phyloP scores from a whole-genome alignment of 495 filamentous ascomycete species.

The Penicilliopsis zonata region DNA sequence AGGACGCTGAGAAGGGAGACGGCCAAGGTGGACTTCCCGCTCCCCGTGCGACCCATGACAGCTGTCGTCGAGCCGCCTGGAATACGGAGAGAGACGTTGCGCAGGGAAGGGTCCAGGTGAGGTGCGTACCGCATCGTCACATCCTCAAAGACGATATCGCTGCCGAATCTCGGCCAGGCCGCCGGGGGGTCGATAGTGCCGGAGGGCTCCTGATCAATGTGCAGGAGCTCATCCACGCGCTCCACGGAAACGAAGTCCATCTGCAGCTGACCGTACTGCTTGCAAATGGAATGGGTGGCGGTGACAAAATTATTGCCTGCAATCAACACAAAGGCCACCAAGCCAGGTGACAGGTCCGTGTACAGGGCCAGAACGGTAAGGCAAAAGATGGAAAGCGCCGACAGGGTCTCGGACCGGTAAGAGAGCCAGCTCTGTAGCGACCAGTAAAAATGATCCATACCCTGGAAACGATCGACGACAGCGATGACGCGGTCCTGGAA shows the following conservation, averaged over 20 bases:
- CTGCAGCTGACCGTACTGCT: constrained; percentile 66
- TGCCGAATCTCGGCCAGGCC: constrained; percentile 57
- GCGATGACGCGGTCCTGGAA: constrained; percentile 67
- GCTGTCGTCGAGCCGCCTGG: constrained; percentile 61
- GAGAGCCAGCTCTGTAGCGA: constrained; percentile 70
- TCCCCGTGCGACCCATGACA: constrained; percentile 50
- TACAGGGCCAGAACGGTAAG: constrained; percentile 60
- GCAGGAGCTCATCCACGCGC: constrained; percentile 65
- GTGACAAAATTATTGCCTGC: constrained; percentile 38
- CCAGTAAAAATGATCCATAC: constrained; percentile 93
- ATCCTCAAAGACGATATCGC: constrained; percentile 61
- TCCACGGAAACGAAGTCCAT: constrained; percentile 88
- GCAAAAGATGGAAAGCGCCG: constrained; percentile 56
- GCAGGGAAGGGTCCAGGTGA: constrained; percentile 57
- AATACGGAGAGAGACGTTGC: constrained; percentile 53
- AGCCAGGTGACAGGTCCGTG: constrained; percentile 54
- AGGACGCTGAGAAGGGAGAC: constrained; percentile 49
- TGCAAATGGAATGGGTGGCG: constrained; percentile 61
- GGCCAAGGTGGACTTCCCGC: constrained; percentile 56
- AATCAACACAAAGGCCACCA: constrained; percentile 59
- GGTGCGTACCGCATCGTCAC: constrained; percentile 71
- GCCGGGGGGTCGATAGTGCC: constrained; percentile 57
- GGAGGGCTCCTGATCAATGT: constrained; percentile 54
- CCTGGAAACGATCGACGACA: constrained; percentile 73
- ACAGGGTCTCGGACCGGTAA: constrained; percentile 63